These are phyloP conservation scores for Backusella morwellensis DNA, from an alignment of 192 early-diverging fungal species.

Conservation along the genomic window DNA sequence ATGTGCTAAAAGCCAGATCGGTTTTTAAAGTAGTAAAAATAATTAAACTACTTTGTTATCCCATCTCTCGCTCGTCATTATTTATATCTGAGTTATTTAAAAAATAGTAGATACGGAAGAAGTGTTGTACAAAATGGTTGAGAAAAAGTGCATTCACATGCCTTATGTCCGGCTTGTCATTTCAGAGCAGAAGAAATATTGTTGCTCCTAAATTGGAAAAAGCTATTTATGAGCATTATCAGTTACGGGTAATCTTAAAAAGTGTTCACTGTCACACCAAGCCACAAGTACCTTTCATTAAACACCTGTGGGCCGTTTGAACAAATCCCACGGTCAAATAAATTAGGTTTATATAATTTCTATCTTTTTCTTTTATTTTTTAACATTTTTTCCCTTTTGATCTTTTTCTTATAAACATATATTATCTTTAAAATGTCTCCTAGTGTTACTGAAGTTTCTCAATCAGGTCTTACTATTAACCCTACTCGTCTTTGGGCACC, in stretches of 20 bases:
- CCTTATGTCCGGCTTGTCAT: slow-evolving; percentile 1
- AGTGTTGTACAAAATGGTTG: neutral
- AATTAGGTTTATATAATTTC: neutral
- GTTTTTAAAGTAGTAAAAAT: neutral
- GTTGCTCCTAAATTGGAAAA: neutral
- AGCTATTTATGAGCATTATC: neutral
- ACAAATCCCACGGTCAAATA: slow-evolving; percentile 13
- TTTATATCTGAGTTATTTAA: neutral
- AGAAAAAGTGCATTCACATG: neutral
- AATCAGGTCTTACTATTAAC: neutral
- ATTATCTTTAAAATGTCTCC: neutral
- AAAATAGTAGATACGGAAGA: neutral
- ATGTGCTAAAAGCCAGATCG: neutral
- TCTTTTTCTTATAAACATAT: neutral
- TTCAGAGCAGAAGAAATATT: neutral
- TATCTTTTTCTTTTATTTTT: neutral
- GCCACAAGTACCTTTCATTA: neutral
- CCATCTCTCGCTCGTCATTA: neutral
- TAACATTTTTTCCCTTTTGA: neutral
- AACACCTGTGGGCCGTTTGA: neutral
- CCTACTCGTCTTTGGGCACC: slow-evolving; percentile 66
- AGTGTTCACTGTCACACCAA: slow-evolving; percentile 7
- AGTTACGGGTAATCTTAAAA: neutral
- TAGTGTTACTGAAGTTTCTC: neutral
- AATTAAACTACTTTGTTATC: neutral